Base-by-base conservation (phyloP, 495 filamentous ascomycete species). In the Penicillium cataractarum region DNA sequence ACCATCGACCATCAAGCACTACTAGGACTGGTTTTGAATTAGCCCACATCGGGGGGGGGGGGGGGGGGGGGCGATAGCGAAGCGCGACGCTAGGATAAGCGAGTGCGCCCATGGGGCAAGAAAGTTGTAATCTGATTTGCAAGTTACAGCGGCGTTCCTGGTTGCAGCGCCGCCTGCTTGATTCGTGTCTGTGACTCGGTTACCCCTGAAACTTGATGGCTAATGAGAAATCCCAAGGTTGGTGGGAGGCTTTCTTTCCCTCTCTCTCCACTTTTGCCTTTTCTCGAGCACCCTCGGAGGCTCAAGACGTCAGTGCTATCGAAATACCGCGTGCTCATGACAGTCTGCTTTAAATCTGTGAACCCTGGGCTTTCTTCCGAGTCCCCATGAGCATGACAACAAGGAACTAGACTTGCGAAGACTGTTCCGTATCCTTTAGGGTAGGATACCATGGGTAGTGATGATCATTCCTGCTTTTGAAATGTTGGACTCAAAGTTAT, bases 21-120 rank as follows among this genome's bases (percentile, higher is more conserved):
- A 31, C 29, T 7, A 31, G 3, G 3, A 53, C 48, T 60, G 58
- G 33, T 19, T 58, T 7, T 27, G 7, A 26, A 21, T 29, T 50
- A 21, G 46, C 27, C 12, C n/a, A 10, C 17, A 21, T 9, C 21
- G 29, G 10, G 13, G 8, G 2, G 10, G 13, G 8, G 2, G 29
- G 10, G 13, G 8, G 2, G 29, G 10, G 13, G 8, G 2, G 13
- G 29, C 50, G 32, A 13, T 6, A 33, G 21, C 51, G 27, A 39
- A 61, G 19, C 59, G 27, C 13, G 40, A 35, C 33, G 22, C 59
- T 48, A 61, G 27, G 13, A 33, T 48, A 24, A 57, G n/a, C 55
- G 55, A 57, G 40, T 57, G 29, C 8, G 1, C 29, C n/a, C n/a
- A 35, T 21, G n/a, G 51, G 51, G 29, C 51, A 7, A 9, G 29